phyloP scores from a whole-genome alignment of 257 asterid species.

The Vinca minor region DNA sequence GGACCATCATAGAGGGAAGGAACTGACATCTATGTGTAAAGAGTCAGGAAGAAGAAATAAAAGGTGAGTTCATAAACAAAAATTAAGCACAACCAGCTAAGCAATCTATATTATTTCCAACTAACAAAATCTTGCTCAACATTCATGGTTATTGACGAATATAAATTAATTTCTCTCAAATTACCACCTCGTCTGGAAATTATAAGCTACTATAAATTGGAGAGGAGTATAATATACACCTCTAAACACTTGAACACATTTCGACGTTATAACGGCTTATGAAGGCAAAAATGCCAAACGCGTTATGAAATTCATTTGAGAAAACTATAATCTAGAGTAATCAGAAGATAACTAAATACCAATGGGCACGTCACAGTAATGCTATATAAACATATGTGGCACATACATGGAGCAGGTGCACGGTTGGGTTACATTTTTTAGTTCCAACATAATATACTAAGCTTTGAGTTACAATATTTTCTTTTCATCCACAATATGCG shows the following conservation, averaged over 20 bases:
- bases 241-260: neutral
- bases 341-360: neutral
- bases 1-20: slow-evolving; percentile 58
- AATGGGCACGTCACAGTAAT: neutral
- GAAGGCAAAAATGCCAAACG: neutral
- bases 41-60: slow-evolving; percentile 4
- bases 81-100: neutral
- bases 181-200: neutral
- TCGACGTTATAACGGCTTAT: too few species aligned
- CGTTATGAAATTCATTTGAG: neutral
- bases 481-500: neutral
- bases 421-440: neutral
- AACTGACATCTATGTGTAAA: slow-evolving; percentile 46
- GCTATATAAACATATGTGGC: neutral
- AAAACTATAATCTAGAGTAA: neutral
- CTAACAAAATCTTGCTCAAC: neutral
- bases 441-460: neutral
- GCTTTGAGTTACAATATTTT: neutral
- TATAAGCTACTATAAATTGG: neutral
- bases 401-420: neutral
- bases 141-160: neutral
- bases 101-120: neutral
- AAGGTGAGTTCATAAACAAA: slow-evolving; percentile 8
- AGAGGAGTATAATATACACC: neutral
- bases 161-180: too few species aligned